Evolutionary conservation across 2,329 filamentous ascomycete genomes (phyloP), one percentile per base, ranked within the genome.

Genomic region (Penicillium sp.): DNA sequence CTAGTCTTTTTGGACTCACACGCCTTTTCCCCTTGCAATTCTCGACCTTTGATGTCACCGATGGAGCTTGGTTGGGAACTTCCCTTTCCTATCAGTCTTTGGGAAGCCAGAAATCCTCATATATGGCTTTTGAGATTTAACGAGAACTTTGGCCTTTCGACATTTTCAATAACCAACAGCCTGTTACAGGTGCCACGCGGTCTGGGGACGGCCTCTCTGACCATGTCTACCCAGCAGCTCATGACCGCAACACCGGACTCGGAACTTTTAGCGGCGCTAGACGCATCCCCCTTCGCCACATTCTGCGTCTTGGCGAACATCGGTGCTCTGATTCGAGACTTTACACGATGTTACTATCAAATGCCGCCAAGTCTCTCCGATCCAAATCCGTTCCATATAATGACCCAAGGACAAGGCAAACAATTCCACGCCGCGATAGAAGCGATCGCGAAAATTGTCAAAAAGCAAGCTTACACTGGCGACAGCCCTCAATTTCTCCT

Each of bases 61-160:
- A 63, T 71, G 38, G 70, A 72, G 44, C 60, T 73, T 34, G 69
- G 66, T 36, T 73, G 71, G 71, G 71, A 72, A n/a, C 55, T 73
- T 1, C 71, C 70, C 0, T 62, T 65, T 5, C 61, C 68, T 2
- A 57, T 49, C 2, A 40, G 53, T 3, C 57, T 72, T 2, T 73
- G 70, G 70, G 69, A 71, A 34, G 67, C 70, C 7, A 60, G 66
- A 18, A 61, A 63, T 4, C 56, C 69, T 5, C 32, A 58, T 8
- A 48, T 59, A 6, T 72, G 71, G 71, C 54, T 63, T 22, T 57
- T 62, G 34, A 59, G 56, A 36, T 45, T 65, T 36, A 51, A 53
- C 1, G 58, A 66, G 27, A 38, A 55, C 22, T 59, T 56, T 27
- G 51, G 45, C 13, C 8, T 36, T 18, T 49, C 46, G 22, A 18